Base-by-base conservation (phyloP, 208 protist species). In the Crithidia sp. region DNA sequence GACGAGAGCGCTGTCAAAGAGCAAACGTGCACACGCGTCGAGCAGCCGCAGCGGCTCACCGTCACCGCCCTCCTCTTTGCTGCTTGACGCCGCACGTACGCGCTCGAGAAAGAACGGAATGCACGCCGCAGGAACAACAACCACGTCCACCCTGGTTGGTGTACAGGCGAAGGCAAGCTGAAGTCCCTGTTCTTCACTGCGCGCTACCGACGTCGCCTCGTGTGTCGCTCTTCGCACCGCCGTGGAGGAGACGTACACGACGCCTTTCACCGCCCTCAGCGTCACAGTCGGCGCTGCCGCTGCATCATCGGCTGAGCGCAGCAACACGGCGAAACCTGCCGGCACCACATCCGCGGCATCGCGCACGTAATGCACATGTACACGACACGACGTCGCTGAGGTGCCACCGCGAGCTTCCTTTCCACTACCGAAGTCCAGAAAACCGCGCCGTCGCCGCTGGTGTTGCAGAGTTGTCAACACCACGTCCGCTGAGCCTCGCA, bases 401-500 rank as follows among this genome's bases (percentile, higher is more conserved):
- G 50, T 17, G 5, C 0, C 2, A 49, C 45, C 12, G 2, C 45
- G 45, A 49, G 28, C 28, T 28, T 28, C 28, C 28, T 28, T 28
- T 28, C 28, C 28, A 28, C 28, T 28, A 28, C 28, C 28, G 28
- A 28, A 28, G 28, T 28, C 28, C 28, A 28, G 1, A 28, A 28
- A 28, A 28, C 28, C 28, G 28, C 28, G 1, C 28, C 28, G 28
- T 55, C 49, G 43, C 59, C 16, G 13, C 14, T 9, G 5, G 49
- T 43, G 14, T 36, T 5, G 40, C 19, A 41, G 3, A 14, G 47
- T 41, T 3, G 28, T 43, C 55, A 75, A 28, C 19, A 44, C 63
- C n/a, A 45, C 71, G 19, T 89, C 77, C 2, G 82, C 71, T 6
- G 16, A 40, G 17, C 84, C 83, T 36, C 84, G 67, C 54, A 10